phyloP scores from a whole-genome alignment of 2,329 filamentous ascomycete genomes.

The Botrytis aclada region DNA sequence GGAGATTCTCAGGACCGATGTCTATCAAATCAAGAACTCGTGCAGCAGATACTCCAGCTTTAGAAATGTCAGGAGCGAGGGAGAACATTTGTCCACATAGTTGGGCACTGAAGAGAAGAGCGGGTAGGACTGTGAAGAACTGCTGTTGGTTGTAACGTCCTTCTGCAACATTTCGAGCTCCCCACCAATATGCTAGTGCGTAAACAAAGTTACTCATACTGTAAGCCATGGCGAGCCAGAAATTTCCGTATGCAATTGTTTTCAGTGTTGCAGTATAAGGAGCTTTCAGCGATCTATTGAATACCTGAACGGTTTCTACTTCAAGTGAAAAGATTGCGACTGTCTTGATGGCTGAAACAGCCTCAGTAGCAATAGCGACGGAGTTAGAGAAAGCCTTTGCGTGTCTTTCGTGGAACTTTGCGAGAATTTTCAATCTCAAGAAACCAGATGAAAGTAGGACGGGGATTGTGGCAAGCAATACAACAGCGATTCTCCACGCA shows the following conservation, averaged over 20 bases:
- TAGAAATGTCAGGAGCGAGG: slow-evolving; percentile 68
- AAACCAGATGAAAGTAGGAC: slow-evolving; percentile 8
- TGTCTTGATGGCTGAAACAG: slow-evolving; percentile 63
- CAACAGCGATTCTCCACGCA: slow-evolving; percentile 72
- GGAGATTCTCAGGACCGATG: slow-evolving; percentile 36
- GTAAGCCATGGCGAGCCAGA: slow-evolving; percentile 58
- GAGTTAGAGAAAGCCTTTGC: slow-evolving; percentile 6
- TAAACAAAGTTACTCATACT: slow-evolving; percentile 65
- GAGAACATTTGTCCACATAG: slow-evolving; percentile 73
- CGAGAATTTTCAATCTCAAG: slow-evolving; percentile 2
- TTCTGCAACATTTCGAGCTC: slow-evolving; percentile 64
- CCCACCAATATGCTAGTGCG: slow-evolving; percentile 78
- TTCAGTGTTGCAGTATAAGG: slow-evolving; percentile 53
- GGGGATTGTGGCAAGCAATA: slow-evolving; percentile 62
- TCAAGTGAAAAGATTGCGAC: slow-evolving; percentile 55
- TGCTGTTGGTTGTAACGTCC: slow-evolving; percentile 62
- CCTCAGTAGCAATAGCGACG: slow-evolving; percentile 43
- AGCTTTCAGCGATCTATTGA: slow-evolving; percentile 49
- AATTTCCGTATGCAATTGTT: slow-evolving; percentile 42
- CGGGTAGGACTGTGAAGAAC: slow-evolving; percentile 70
- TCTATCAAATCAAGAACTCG: slow-evolving; percentile 53
- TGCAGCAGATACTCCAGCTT: slow-evolving; percentile 58
- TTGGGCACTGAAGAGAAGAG: slow-evolving; percentile 69
- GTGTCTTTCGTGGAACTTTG: slow-evolving; percentile 4
- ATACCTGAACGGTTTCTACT: slow-evolving; percentile 51